Conservation (phyloP, 1,284 basidiomycete genomes). For the Ceratobasidium sp. region DNA sequence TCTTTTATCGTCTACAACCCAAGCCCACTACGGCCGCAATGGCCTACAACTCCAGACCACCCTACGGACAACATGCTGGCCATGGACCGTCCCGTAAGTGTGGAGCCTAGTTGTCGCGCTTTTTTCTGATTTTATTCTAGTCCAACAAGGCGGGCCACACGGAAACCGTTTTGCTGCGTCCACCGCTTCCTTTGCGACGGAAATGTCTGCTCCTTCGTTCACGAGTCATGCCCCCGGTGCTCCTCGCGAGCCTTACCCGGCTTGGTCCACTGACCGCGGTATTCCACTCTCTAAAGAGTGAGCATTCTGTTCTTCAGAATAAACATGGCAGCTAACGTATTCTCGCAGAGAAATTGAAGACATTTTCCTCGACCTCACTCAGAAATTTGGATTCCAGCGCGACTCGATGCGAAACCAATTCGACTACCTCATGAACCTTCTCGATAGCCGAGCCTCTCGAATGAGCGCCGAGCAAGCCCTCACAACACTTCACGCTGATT, state of each 20-base stretch:
- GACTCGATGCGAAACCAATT: constrained; percentile 93
- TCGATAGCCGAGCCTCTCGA: constrained; percentile 94
- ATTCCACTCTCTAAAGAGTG: constrained; percentile 95
- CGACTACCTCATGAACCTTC: constrained; percentile 97
- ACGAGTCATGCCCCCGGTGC: constrained; percentile 67
- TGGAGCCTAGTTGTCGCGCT: neutral
- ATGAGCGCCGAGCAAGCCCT: constrained; percentile 98
- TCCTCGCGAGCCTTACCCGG: constrained; percentile 86
- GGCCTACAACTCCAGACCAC: constrained; percentile 30
- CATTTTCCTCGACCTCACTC: constrained; percentile 95
- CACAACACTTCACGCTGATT: constrained; percentile 95
- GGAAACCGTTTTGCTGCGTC: constrained; percentile 43
- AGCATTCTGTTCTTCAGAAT: constrained; percentile 31
- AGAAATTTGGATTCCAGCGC: constrained; percentile 98
- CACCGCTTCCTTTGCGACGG: constrained; percentile 55
- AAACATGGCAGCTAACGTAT: neutral
- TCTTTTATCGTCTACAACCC: neutral
- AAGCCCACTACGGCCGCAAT: constrained; percentile 19
- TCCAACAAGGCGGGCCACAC: constrained; percentile 21
- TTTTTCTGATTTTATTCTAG: constrained; percentile 30
- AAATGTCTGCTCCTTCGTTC: constrained; percentile 69
- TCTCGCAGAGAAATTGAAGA: constrained; percentile 87
- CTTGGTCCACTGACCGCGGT: constrained; percentile 92
- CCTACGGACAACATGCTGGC: constrained; percentile 41
- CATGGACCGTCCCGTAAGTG: constrained; percentile 43